Conservation (phyloP, 176 grass and related monocot species). For the Zea luxurians region DNA sequence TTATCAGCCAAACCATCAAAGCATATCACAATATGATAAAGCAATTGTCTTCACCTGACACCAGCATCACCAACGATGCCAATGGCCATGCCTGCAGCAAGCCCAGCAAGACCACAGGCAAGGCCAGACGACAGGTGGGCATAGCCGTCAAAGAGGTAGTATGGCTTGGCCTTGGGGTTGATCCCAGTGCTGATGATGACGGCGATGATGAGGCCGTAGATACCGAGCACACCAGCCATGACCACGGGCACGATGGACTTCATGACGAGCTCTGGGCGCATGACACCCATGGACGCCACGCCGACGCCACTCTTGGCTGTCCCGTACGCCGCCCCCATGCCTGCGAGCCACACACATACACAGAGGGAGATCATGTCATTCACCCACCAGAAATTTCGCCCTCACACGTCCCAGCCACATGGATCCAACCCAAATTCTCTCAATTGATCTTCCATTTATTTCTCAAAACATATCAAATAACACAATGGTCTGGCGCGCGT, state of each 20-base stretch:
- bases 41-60: conserved; percentile 44
- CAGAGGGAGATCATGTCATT: conserved; percentile 11
- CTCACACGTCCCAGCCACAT: neutral
- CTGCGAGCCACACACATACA: conserved; percentile 17
- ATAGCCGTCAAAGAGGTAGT: conserved; percentile 71
- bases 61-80: conserved; percentile 70
- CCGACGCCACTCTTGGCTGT: conserved; percentile 73
- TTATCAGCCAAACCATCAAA: neutral
- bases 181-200: conserved; percentile 78
- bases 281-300: conserved; percentile 69
- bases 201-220: conserved; percentile 70
- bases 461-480: neutral
- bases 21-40: neutral
- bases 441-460: neutral
- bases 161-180: conserved; percentile 76
- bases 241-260: conserved; percentile 77
- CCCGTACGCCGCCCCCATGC: conserved; percentile 72
- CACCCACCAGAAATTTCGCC: neutral
- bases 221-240: conserved; percentile 75
- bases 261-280: conserved; percentile 75
- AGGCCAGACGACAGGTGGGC: conserved; percentile 65
- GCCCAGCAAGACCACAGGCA: conserved; percentile 62
- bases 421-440: neutral
- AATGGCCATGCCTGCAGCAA: conserved; percentile 69
- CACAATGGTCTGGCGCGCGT: neutral